Base-by-base conservation (phyloP, 805 yeast genomes). In the Yarrowia porcina region DNA sequence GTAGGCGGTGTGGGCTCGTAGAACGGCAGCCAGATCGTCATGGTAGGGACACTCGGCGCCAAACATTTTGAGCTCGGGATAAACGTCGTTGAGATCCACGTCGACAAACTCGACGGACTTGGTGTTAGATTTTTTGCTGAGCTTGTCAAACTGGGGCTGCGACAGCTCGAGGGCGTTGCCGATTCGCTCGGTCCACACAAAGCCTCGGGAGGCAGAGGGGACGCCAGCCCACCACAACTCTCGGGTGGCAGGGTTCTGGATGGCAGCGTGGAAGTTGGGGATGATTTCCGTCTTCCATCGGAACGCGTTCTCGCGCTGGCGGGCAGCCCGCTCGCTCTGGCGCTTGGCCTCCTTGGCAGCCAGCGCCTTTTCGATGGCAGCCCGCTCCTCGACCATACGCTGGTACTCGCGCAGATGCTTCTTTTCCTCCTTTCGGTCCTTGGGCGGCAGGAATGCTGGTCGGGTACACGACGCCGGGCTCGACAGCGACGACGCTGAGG, bases 161-260 rank as follows among this genome's bases (percentile, higher is more conserved):
- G 87, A 75, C 21, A 80, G 76, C 64, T 76, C 75, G 36, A 79
- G 76, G 66, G 84, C 84, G 63, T 75, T 75, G 2, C 79, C 80
- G 33, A 80, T 71, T 64, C 77, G 81, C 47, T 71, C 71, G 64
- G 72, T 69, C 91, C 91, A 87, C 2, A 86, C 75, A 11, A 71
- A 70, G 5, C 75, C 70, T 45, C 91, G 74, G 6, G 77, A 68
- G 20, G 69, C 69, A n/a, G 67, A 35, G 1, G 88, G 85, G 3
- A 84, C 69, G 4, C 86, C 86, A 35, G 85, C 73, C 88, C 88
- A 84, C 83, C 85, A 82, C 32, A 83, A 71, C 65, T 83, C 86
- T 47, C 86, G 74, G 6, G 80, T 77, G 20, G 74, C 68, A 1
- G 80, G 74, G 13, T 72, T 68, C 61, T 73, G 71, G 20, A 81